Conservation (phyloP, 257 asterid species). For the Lycium ferocissimum region DNA sequence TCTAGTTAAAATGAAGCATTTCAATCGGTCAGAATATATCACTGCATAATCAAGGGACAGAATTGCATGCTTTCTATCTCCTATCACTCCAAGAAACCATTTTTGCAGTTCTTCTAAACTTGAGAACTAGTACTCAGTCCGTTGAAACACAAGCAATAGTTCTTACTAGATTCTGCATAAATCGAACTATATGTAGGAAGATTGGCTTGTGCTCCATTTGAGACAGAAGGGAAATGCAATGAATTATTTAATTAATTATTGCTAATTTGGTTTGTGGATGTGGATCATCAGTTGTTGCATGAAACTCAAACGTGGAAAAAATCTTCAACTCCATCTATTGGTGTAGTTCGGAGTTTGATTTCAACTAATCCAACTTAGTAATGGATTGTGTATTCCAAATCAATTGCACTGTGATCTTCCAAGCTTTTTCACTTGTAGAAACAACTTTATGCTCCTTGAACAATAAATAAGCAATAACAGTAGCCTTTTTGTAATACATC, state of each 20-base stretch:
- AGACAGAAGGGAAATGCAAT: not conserved
- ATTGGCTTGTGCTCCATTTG: not conserved
- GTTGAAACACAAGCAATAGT: not conserved
- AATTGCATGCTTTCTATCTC: not conserved
- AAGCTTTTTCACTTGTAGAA: not conserved
- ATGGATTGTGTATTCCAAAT: not conserved
- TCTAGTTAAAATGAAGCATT: not conserved
- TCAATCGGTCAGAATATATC: not conserved
- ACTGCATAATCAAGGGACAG: not conserved
- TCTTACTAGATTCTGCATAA: not conserved
- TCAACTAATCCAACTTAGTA: not conserved
- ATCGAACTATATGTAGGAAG: not conserved
- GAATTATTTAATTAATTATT: not conserved
- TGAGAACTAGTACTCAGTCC: not conserved
- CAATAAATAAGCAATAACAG: not conserved
- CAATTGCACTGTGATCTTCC: not conserved
- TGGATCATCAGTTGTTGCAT: not conserved
- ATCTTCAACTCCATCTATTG: not conserved
- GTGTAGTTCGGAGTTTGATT: not conserved
- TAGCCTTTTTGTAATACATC: not conserved
- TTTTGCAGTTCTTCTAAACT: not conserved
- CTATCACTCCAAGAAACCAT: slow-evolving; percentile 19
- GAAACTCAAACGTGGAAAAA: slow-evolving; percentile 1
- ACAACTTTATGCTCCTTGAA: not conserved
- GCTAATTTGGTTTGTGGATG: not conserved